Conservation (phyloP, 805 yeast species). For the Wickerhamiella cacticola region DNA sequence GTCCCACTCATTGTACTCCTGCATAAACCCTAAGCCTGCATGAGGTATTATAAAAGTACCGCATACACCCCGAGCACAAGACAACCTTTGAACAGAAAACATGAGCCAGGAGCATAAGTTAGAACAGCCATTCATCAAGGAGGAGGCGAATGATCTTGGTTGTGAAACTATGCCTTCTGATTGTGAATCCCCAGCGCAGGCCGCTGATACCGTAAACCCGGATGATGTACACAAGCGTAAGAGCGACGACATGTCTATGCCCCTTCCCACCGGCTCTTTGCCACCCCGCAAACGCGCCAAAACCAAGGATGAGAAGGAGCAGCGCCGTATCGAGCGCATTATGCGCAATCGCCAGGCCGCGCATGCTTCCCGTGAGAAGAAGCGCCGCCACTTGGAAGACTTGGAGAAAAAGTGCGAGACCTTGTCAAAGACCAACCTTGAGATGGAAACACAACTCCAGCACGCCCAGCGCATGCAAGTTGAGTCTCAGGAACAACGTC, state of each 20-base stretch:
- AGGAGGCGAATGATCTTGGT: constrained; percentile 10
- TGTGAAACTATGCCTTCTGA: constrained; percentile 1
- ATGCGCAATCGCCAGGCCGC: constrained; percentile 93
- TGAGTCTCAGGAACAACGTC: constrained; percentile 13
- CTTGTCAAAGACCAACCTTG: constrained; percentile 24
- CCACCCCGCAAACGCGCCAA: constrained; percentile 96
- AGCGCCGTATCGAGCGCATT: constrained; percentile 84
- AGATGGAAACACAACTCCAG: constrained; percentile 19
- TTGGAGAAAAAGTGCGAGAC: constrained; percentile 45
- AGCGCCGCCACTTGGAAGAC: constrained; percentile 79
- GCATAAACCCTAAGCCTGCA: constrained; percentile 4
- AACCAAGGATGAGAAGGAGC: constrained; percentile 94
- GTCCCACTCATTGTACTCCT: constrained; percentile 3
- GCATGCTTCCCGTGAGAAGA: constrained; percentile 93
- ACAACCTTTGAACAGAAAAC: no score
- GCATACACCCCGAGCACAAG: background rate
- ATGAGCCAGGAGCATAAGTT: constrained; percentile 11
- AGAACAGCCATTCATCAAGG: constrained; percentile 12
- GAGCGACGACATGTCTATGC: constrained; percentile 17
- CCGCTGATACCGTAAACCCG: background rate
- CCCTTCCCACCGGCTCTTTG: constrained; percentile 37
- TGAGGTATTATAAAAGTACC: background rate
- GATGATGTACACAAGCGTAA: background rate
- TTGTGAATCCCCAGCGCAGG: background rate
- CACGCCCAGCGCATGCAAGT: constrained; percentile 16